Percentiles rank a stretch among this genome's conserved stretches.
These are phyloP conservation scores for Pythium monospermum DNA, from an alignment of 352 stramenopile genomes.

Conservation along the genomic window DNA sequence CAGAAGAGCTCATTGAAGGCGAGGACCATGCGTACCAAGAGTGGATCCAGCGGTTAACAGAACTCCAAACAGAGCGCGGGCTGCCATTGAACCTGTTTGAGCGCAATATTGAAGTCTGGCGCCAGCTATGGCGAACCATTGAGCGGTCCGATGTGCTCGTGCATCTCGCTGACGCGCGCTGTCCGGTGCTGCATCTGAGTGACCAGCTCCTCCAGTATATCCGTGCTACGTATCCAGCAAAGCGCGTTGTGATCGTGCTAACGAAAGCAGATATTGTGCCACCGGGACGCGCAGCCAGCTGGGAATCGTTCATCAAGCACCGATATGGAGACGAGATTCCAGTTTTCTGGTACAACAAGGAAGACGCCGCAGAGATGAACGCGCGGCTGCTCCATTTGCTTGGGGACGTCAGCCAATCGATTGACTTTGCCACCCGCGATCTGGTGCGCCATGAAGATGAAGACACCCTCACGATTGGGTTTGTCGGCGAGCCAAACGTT, in stretches of 20 bases:
- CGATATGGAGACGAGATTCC: slow-evolving; percentile 86
- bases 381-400: slow-evolving; percentile 35
- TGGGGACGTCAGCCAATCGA: slow-evolving; percentile 26
- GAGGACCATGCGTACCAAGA: slow-evolving; percentile 52
- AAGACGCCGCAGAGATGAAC: slow-evolving; percentile 58
- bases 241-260: slow-evolving; percentile 96
- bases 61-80: slow-evolving; percentile 12
- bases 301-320: slow-evolving; percentile 87
- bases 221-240: slow-evolving; percentile 42
- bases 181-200: slow-evolving; percentile 66
- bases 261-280: slow-evolving; percentile 98
- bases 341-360: slow-evolving; percentile 62
- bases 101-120: slow-evolving; percentile 79
- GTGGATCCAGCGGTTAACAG: slow-evolving; percentile 44
- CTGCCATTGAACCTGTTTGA: slow-evolving; percentile 65
- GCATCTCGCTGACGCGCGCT: slow-evolving; percentile 66
- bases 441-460: slow-evolving; percentile 90
- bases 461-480: slow-evolving; percentile 86
- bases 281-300: slow-evolving; percentile 80
- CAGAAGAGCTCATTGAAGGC: slow-evolving; percentile 47
- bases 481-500: slow-evolving; percentile 98
- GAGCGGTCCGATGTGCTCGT: slow-evolving; percentile 76
- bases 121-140: slow-evolving; percentile 76
- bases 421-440: slow-evolving; percentile 60
- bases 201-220: slow-evolving; percentile 60